Evolutionary conservation across 805 yeast species (phyloP).

Genomic region (Yamadazyma paraphyllophila): DNA sequence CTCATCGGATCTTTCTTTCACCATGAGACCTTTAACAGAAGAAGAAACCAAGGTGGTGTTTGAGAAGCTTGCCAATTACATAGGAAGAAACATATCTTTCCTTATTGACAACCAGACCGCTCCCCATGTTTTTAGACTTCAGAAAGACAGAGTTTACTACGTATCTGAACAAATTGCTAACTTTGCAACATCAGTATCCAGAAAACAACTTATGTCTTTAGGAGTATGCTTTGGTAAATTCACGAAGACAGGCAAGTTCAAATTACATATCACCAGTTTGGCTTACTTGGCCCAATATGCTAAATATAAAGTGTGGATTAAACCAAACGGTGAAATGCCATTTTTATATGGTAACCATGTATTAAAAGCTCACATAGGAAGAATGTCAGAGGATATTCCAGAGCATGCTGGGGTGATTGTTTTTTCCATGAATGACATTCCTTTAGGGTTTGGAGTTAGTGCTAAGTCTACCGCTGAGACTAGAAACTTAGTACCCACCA

Average conservation of each 20-base stretch:
- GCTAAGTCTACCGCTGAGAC: constrained; percentile 90
- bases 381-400: constrained; percentile 95
- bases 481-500: constrained; percentile 86
- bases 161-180: constrained; percentile 80
- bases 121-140: constrained; percentile 93
- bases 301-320: constrained; percentile 93
- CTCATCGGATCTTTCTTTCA: constrained; percentile 2
- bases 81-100: constrained; percentile 91
- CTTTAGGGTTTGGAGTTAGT: constrained; percentile 93
- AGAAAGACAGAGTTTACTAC: constrained; percentile 94
- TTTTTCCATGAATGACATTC: constrained; percentile 86
- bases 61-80: constrained; percentile 92
- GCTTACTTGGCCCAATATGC: constrained; percentile 83
- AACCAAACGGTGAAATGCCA: constrained; percentile 98
- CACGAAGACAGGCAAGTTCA: constrained; percentile 95
- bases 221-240: constrained; percentile 95
- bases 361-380: constrained; percentile 92
- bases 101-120: constrained; percentile 81
- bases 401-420: constrained; percentile 96
- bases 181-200: constrained; percentile 85
- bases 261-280: constrained; percentile 90
- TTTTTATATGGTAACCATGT: constrained; percentile 95
- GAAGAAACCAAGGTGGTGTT: constrained; percentile 95
- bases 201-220: constrained; percentile 86
- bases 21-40: constrained; percentile 92